Evolutionary conservation across 306 rosid genomes (phyloP), one percentile per base, ranked within the genome.

Genomic region (Dryas alaskensis): DNA sequence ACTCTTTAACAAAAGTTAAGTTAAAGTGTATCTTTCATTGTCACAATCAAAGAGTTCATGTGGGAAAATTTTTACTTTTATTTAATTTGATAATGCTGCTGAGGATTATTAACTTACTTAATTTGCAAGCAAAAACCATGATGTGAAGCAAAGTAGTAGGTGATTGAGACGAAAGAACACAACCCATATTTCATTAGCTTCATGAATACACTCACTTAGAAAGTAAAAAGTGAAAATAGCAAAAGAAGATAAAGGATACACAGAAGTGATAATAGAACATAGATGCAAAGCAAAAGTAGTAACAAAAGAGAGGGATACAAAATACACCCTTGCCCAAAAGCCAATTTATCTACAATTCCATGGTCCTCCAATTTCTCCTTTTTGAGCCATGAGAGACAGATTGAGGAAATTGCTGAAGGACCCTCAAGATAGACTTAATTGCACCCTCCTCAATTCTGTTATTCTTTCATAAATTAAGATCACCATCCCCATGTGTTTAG

Each of bases 311-410:
- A 53, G 84, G 81, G 81, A 79, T 76, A 79, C 57, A 88, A 85
- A 83, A 80, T 76, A 77, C 84, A 78, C 75, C 79, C 90, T 62
- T 60, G 49, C 83, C 64, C 78, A 60, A 10, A 59, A 59, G 58
- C 39, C 86, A 78, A 75, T 80, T 80, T 88, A 90, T 88, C 86
- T 85, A 86, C 96, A 90, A 75, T 72, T 84, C 77, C 74, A 75
- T 65, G 75, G 83, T 27, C 86, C 86, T 44, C 57, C 65, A 16
- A 14, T 44, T 42, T 44, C 74, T 80, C 43, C 74, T 58, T 22
- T 55, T 62, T 65, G n/a, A 43, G 22, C 45, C 49, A 59, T 71
- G 54, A 19, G 43, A 66, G 5, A 84, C 73, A 78, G 70, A 79
- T 71, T 31, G 37, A 31, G 37, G 37, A 31, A 31, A 31, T 31